A percentile compares a stretch with the other conserved stretches of the same genome.
These are phyloP conservation scores for Cyberlindnera mississippiensis DNA, from an alignment of 805 yeast genomes.

Conservation along the genomic window DNA sequence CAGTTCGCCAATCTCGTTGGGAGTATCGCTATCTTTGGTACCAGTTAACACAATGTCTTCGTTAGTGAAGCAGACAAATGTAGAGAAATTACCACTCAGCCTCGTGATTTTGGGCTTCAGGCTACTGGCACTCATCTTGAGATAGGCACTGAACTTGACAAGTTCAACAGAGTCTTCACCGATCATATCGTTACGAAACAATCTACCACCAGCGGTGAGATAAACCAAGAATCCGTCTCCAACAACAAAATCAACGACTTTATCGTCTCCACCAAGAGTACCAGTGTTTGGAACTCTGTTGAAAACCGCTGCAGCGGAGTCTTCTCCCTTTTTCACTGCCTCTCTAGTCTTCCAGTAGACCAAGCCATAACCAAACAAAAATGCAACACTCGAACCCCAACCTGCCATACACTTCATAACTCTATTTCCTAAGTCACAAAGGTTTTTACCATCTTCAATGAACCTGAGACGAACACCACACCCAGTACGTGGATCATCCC, in stretches of 20 bases:
- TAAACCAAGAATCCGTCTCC: slow-evolving; percentile 51
- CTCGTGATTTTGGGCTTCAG: slow-evolving; percentile 39
- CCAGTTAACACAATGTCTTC: slow-evolving; percentile 33
- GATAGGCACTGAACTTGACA: slow-evolving; percentile 31
- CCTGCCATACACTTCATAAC: slow-evolving; percentile 56
- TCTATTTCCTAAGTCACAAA: slow-evolving; percentile 31
- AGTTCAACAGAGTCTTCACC: slow-evolving; percentile 24
- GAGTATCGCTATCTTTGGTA: slow-evolving; percentile 26
- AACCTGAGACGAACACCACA: slow-evolving; percentile 45
- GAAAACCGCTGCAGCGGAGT: slow-evolving; percentile 35
- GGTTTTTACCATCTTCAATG: slow-evolving; percentile 17
- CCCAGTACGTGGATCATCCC: slow-evolving; percentile 46
- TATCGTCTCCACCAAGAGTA: slow-evolving; percentile 29
- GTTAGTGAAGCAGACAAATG: slow-evolving; percentile 53
- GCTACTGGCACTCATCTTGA: slow-evolving; percentile 23
- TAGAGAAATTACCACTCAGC: slow-evolving; percentile 50
- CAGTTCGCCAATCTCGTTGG: slow-evolving; percentile 36
- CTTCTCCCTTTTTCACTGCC: slow-evolving; percentile 28
- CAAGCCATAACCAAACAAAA: slow-evolving; percentile 47
- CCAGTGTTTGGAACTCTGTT: slow-evolving; percentile 40
- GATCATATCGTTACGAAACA: slow-evolving; percentile 23
- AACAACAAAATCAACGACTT: slow-evolving; percentile 50
- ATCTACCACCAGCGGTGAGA: slow-evolving; percentile 41
- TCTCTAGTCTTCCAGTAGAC: slow-evolving; percentile 50
- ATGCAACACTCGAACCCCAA: slow-evolving; percentile 57